Evolutionary conservation across 768 basidiomycete genomes (phyloP).

Genomic region (Porpolomopsis calyptriformis): DNA sequence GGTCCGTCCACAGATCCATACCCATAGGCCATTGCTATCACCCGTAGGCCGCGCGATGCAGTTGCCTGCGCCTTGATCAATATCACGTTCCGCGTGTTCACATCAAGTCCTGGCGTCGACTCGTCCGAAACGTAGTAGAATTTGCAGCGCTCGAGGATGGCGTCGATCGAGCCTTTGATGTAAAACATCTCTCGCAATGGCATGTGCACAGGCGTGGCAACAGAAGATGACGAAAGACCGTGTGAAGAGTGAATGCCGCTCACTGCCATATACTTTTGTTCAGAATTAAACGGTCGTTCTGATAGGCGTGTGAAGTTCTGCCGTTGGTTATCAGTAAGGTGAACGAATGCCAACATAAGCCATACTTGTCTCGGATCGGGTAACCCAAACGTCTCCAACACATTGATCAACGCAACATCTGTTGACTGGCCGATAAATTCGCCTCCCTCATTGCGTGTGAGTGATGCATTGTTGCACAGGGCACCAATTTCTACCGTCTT

Average conservation of each 20-base stretch:
- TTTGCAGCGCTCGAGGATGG: conserved; percentile 74
- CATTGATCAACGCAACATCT: conserved; percentile 84
- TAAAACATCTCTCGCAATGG: conserved; percentile 67
- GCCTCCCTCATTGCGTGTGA: conserved; percentile 55
- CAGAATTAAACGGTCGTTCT: conserved; percentile 88
- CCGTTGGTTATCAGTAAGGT: neutral
- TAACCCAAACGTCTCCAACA: conserved; percentile 54
- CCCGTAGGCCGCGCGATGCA: conserved; percentile 68
- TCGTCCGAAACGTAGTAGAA: conserved; percentile 85
- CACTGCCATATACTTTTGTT: conserved; percentile 89
- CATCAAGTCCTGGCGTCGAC: conserved; percentile 75
- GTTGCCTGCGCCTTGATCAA: conserved; percentile 58
- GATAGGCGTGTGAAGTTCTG: conserved; percentile 61
- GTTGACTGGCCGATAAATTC: conserved; percentile 80
- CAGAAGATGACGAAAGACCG: conserved; percentile 17
- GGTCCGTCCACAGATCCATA: conserved; percentile 46
- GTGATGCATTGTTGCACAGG: conserved; percentile 81
- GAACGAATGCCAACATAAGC: neutral
- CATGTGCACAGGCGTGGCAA: conserved; percentile 22
- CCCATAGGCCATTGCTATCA: conserved; percentile 89
- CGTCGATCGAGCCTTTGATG: conserved; percentile 87
- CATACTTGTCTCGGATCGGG: conserved; percentile 59
- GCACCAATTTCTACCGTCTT: conserved; percentile 76
- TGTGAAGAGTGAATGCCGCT: conserved; percentile 49
- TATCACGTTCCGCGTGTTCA: conserved; percentile 56